phyloP scores from a whole-genome alignment of 2,329 filamentous ascomycete species.

The Ophiostoma tasmaniense region DNA sequence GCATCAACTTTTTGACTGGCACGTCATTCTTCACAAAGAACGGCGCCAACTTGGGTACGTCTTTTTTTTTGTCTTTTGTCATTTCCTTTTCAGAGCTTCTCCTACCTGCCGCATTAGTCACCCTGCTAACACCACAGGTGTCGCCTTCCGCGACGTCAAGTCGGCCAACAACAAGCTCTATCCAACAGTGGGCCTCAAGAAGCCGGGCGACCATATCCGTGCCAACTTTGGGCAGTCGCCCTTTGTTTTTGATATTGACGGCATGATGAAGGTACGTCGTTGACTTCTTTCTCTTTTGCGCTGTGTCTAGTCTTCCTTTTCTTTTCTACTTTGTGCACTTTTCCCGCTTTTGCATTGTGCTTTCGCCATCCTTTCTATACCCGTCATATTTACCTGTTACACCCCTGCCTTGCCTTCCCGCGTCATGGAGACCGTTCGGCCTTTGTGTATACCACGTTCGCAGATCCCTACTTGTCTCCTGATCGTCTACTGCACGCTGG shows the following conservation, averaged over 20 bases:
- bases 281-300: background rate
- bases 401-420: background rate
- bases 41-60: conserved; percentile 42
- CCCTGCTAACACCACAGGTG: conserved; percentile 21
- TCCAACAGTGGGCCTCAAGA: conserved; percentile 58
- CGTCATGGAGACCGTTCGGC: background rate
- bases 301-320: background rate
- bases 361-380: no score
- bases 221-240: conserved; percentile 64
- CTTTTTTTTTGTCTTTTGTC: no score
- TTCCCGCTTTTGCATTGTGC: background rate
- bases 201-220: conserved; percentile 50
- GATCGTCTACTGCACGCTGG: background rate
- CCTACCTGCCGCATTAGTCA: background rate
- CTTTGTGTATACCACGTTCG: background rate
- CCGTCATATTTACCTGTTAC: no score
- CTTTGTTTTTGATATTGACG: conserved; percentile 88
- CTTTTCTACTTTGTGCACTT: background rate
- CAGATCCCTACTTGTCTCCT: background rate
- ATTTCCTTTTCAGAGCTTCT: no score
- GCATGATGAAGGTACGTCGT: conserved; percentile 59
- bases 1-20: conserved; percentile 56
- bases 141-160: conserved; percentile 59
- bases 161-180: conserved; percentile 51
- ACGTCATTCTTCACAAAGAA: conserved; percentile 64